Evolutionary conservation across 495 filamentous ascomycete species (phyloP), one percentile per base, ranked within the genome.

Genomic region (Penicillium daleae): DNA sequence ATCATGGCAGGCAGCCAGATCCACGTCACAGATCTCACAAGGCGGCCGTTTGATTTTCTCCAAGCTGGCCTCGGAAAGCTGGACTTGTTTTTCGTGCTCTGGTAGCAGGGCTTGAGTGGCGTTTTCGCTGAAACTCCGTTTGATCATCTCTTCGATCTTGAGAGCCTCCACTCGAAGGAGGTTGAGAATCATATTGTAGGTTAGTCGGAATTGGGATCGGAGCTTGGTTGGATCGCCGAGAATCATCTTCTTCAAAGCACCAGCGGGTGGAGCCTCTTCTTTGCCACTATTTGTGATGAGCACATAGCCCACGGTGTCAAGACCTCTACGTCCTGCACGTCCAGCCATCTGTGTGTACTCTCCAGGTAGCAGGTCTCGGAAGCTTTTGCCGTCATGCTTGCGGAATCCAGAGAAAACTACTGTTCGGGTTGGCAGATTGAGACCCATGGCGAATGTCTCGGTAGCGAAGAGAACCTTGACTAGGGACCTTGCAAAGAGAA

Each of bases 61-160:
- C 61, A 99, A 78, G 74, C 95, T 93, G 2, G 90, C 92, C 71
- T 98, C 92, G 0, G 93, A 96, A n/a, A 97, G 67, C 69, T 94
- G 92, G 48, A 98, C 90, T 66, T 92, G 87, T 71, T 93, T 94
- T 77, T 98, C 94, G 64, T 97, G 93, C 74, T 97, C 92, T 1
- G 95, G 95, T 12, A 98, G 80, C 33, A 98, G 79, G 62, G 96
- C 94, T 69, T 98, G 96, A 0, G 96, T 97, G n/a, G 93, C 93
- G 77, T 99, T 95, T 76, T 99, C 95, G 60, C 92, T 96, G 83
- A 99, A 99, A 73, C 92, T 97, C 64, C 95, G 87, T 82, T 99
- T 99, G 79, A 99, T 99, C 95, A 99, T 99, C 76, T 99, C 95
- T 75, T 99, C 95, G 66, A 99, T 98, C 78, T 97, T 98, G 58